Evolutionary conservation across 371 early-diverging fungal genomes (phyloP).

Genomic region (Sanchytrium tribonematis): DNA sequence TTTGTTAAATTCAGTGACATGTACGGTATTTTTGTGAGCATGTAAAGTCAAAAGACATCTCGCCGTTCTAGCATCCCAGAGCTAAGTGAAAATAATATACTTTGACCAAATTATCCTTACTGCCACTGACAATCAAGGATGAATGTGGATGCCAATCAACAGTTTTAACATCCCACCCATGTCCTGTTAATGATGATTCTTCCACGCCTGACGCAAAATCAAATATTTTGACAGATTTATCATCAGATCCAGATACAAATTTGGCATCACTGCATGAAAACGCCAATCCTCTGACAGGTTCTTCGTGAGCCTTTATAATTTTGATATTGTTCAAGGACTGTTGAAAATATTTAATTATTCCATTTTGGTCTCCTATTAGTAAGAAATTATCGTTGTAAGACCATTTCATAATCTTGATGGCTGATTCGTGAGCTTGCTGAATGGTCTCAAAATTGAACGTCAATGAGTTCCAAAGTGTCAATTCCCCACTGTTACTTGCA

Average conservation of each 20-base stretch:
- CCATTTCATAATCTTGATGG: constrained; percentile 93
- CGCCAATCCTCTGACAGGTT: constrained; percentile 69
- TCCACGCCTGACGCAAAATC: constrained; percentile 64
- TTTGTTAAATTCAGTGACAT: constrained; percentile 71
- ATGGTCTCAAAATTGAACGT: constrained; percentile 99
- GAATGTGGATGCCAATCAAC: constrained; percentile 96
- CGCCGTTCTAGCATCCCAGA: constrained; percentile 95
- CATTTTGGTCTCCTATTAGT: constrained; percentile 82
- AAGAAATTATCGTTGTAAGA: constrained; percentile 87
- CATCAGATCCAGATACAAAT: constrained; percentile 94
- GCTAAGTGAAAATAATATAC: constrained; percentile 3
- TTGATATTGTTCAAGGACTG: constrained; percentile 94
- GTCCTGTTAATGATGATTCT: constrained; percentile 62
- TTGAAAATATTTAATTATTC: constrained; percentile 97
- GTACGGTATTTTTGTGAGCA: constrained; percentile 89
- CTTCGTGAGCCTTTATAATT: constrained; percentile 68
- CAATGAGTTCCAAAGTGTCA: constrained; percentile 96
- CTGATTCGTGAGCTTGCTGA: constrained; percentile 82
- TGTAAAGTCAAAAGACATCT: constrained; percentile 70
- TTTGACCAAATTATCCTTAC: constrained; percentile 91
- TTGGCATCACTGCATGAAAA: constrained; percentile 71
- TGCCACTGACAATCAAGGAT: constrained; percentile 84
- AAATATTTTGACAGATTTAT: constrained; percentile 89
- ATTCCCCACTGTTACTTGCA: constrained; percentile 91
- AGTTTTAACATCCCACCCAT: constrained; percentile 97